Conservation (phyloP, 495 filamentous ascomycete genomes). For the Aspergillus baeticus region DNA sequence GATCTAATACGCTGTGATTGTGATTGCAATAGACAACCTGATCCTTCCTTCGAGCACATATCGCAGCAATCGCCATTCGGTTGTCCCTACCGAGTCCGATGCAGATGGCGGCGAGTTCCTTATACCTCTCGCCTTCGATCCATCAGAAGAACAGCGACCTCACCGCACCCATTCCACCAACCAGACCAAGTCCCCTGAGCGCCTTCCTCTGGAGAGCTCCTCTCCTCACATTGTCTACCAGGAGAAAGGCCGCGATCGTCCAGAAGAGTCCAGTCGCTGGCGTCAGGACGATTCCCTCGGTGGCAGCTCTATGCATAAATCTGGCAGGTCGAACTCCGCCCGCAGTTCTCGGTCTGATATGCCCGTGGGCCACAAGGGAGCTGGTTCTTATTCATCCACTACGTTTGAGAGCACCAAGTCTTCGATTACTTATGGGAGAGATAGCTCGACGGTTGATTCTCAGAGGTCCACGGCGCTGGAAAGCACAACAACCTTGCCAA, state of each 20-base stretch:
- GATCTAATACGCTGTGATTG: background rate
- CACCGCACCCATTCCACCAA: conserved; percentile 31
- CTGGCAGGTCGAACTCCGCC: conserved; percentile 59
- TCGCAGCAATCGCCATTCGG: conserved; percentile 72
- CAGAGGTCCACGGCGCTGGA: conserved; percentile 19
- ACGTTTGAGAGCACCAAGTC: conserved; percentile 36
- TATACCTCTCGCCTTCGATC: conserved; percentile 88
- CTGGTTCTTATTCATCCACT: conserved; percentile 34
- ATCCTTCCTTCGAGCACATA: conserved; percentile 75
- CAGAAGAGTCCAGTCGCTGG: conserved; percentile 41
- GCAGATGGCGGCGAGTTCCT: conserved; percentile 70
- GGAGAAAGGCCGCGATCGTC: conserved; percentile 70
- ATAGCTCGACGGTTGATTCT: conserved; percentile 22
- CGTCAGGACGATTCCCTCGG: conserved; percentile 51
- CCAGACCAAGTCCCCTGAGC: conserved; percentile 24
- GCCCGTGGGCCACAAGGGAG: conserved; percentile 27
- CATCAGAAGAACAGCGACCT: conserved; percentile 63
- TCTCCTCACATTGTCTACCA: conserved; percentile 92
- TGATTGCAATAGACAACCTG: conserved; percentile 47
- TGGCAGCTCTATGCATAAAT: conserved; percentile 47
- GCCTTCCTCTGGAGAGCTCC: conserved; percentile 30
- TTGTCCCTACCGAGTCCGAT: conserved; percentile 57
- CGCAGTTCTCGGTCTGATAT: conserved; percentile 63
- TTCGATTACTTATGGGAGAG: conserved; percentile 25
- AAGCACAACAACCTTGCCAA: conserved; percentile 27